These are phyloP conservation scores for Neurospora discreta DNA, from an alignment of 495 filamentous ascomycete genomes.

Conservation along the genomic window DNA sequence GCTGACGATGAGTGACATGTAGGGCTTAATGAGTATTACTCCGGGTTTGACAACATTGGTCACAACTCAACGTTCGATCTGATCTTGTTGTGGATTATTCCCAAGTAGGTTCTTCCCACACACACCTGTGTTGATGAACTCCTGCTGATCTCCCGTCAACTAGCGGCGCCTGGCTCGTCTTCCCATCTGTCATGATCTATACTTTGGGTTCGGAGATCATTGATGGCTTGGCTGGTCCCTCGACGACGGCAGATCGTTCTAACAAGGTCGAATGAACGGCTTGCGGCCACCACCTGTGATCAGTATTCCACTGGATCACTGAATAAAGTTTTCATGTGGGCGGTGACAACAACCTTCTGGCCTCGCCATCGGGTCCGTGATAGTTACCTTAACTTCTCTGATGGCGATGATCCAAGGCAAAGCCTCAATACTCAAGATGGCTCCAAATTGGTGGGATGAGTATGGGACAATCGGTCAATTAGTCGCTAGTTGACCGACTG, in stretches of 20 bases:
- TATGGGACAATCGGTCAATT: no score
- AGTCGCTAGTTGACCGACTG: no score
- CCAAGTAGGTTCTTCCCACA: conserved; percentile 51
- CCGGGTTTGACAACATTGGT: conserved; percentile 66
- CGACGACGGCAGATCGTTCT: not conserved
- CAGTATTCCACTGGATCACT: not conserved
- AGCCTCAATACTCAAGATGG: no score
- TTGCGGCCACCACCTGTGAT: not conserved
- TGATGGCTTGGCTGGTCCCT: conserved; percentile 46
- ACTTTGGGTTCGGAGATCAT: conserved; percentile 60
- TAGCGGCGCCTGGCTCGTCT: conserved; percentile 71
- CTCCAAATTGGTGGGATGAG: no score
- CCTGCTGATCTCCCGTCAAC: not conserved
- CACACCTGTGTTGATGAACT: not conserved
- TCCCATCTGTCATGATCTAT: conserved; percentile 61
- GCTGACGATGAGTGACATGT: not conserved
- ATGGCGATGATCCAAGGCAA: no score
- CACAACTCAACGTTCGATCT: conserved; percentile 54
- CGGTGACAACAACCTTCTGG: not conserved
- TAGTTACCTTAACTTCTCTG: no score
- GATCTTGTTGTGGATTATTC: conserved; percentile 62
- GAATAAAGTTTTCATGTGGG: not conserved
- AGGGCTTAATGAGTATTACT: conserved; percentile 72
- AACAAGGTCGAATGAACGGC: not conserved
- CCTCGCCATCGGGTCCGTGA: no score